Conservation (phyloP, 2,329 filamentous ascomycete species). For the Phyllosticta capitalensis region DNA sequence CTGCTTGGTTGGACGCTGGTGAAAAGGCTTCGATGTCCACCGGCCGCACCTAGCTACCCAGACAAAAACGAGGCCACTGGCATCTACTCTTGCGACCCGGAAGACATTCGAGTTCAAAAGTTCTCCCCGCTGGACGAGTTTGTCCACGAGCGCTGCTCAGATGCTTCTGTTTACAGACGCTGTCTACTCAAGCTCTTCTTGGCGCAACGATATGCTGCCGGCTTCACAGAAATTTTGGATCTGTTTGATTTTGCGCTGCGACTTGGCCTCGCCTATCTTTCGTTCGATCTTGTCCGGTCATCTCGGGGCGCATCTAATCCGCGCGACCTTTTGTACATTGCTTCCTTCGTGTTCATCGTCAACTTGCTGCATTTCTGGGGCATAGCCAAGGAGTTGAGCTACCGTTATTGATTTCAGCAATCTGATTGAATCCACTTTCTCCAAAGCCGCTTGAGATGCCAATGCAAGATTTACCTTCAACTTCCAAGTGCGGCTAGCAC, state of each 20-base stretch:
- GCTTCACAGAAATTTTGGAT: constrained; percentile 26
- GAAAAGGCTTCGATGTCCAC: constrained; percentile 30
- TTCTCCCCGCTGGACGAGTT: constrained; percentile 33
- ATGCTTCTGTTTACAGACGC: constrained; percentile 26
- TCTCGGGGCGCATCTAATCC: neutral
- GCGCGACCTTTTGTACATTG: neutral
- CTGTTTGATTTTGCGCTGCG: constrained; percentile 19
- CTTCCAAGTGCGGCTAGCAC: neutral
- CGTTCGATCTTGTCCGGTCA: neutral
- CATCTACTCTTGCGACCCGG: constrained; percentile 12
- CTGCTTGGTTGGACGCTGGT: constrained; percentile 30
- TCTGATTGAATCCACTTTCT: neutral
- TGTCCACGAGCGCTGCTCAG: constrained; percentile 16
- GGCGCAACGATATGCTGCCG: constrained; percentile 30
- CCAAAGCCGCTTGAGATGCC: neutral
- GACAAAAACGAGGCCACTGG: neutral
- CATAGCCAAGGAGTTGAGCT: constrained; percentile 2
- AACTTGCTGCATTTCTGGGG: constrained; percentile 6
- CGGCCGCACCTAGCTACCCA: constrained; percentile 29
- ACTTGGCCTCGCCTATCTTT: neutral
- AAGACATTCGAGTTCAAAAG: constrained; percentile 29
- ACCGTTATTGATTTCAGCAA: neutral
- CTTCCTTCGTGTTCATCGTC: neutral
- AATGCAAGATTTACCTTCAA: neutral
- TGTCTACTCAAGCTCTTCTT: constrained; percentile 33